A percentile compares a stretch with the other conserved stretches of the same genome.
phyloP scores from a whole-genome alignment of 2,329 filamentous ascomycete species.

The Xylariaceae sp. region DNA sequence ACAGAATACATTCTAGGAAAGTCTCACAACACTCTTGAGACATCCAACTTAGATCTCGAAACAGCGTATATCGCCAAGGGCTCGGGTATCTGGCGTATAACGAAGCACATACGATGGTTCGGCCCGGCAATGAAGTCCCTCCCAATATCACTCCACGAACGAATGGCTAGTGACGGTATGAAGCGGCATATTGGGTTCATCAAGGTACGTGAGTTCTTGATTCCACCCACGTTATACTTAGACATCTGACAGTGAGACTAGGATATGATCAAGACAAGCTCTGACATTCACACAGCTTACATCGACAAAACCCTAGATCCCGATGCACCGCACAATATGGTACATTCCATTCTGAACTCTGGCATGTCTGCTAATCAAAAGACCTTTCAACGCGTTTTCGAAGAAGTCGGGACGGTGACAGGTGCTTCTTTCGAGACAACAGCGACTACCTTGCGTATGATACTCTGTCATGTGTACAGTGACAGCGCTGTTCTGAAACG shows the following conservation, averaged over 20 bases:
- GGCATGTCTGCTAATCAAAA: no score
- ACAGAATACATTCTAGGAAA: constrained; percentile 12
- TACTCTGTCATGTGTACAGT: background rate
- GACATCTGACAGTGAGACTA: background rate
- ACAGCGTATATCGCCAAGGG: constrained; percentile 1
- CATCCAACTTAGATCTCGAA: constrained; percentile 9
- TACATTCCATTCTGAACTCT: constrained; percentile 1
- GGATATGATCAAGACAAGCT: background rate
- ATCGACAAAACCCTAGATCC: background rate
- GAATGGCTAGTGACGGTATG: background rate
- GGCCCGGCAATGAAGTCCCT: constrained; percentile 2
- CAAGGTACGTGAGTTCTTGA: background rate
- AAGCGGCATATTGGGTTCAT: background rate
- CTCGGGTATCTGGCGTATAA: constrained; percentile 2
- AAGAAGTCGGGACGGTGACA: no score
- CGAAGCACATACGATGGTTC: constrained; percentile 6
- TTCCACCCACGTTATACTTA: background rate
- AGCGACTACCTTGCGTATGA: background rate
- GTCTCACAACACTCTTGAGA: constrained; percentile 6
- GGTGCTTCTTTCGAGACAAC: no score
- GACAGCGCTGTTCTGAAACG: background rate
- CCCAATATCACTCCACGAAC: background rate
- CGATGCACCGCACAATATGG: background rate
- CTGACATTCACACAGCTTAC: background rate
- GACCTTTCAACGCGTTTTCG: no score